These are phyloP conservation scores for Penicillium ochrochloron DNA, from an alignment of 495 filamentous ascomycete species.

Conservation along the genomic window DNA sequence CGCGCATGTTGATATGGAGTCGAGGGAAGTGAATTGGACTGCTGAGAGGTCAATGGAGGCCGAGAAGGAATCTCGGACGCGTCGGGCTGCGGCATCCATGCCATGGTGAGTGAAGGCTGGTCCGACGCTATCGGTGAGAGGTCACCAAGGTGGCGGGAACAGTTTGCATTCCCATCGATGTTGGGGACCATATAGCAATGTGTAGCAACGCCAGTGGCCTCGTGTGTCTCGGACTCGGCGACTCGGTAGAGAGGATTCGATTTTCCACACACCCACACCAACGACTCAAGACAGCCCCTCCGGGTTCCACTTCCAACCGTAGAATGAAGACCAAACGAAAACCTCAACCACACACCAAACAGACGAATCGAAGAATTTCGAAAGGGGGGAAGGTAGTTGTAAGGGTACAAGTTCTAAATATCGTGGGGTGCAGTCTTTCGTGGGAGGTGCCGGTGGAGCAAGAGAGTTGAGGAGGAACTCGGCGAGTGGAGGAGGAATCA, in stretches of 20 bases:
- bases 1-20: slow-evolving; percentile 90
- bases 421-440: background rate
- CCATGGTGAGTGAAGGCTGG: slow-evolving; percentile 45
- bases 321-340: slow-evolving; percentile 13
- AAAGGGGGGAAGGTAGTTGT: background rate
- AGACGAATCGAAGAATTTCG: background rate
- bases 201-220: slow-evolving; percentile 14
- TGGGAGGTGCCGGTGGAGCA: slow-evolving; percentile 1
- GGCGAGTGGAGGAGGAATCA: slow-evolving; percentile 17
- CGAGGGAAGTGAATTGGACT: slow-evolving; percentile 91
- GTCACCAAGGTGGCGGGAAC: slow-evolving; percentile 45
- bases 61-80: slow-evolving; percentile 44
- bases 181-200: slow-evolving; percentile 51
- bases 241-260: slow-evolving; percentile 23
- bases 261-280: slow-evolving; percentile 23
- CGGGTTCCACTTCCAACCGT: slow-evolving; percentile 24
- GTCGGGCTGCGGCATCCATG: slow-evolving; percentile 46
- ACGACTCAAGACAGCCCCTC: slow-evolving; percentile 29
- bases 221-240: slow-evolving; percentile 23
- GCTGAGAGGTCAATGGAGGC: slow-evolving; percentile 58
- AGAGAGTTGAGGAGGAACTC: background rate
- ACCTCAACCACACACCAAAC: slow-evolving; percentile 6
- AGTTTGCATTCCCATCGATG: slow-evolving; percentile 52
- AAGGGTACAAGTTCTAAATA: background rate
- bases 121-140: slow-evolving; percentile 49